Percentiles rank a stretch among this genome's conserved stretches.
Conservation (phyloP, 768 basidiomycete genomes). For the Boletus pseudopeckii region DNA sequence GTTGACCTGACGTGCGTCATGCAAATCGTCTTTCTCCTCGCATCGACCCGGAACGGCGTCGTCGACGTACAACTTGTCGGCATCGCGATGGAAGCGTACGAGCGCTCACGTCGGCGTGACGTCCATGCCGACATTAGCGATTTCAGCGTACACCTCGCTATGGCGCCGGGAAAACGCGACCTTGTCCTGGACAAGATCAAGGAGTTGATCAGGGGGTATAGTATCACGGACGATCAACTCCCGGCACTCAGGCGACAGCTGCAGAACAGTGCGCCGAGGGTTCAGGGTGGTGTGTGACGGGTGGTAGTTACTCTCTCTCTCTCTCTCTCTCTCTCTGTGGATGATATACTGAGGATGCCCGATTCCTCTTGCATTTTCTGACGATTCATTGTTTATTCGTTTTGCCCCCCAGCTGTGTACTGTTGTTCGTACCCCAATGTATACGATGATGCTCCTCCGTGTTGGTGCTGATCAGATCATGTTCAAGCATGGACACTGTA, state of each 20-base stretch:
- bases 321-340: too few relatives aligned
- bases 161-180: background rate
- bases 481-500: too few relatives aligned
- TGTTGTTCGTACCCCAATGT: too few relatives aligned
- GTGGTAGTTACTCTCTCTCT: too few relatives aligned
- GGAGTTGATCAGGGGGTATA: background rate
- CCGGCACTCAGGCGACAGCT: background rate
- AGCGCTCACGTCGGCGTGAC: background rate
- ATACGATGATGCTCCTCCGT: too few relatives aligned
- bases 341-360: too few relatives aligned
- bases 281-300: too few relatives aligned
- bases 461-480: too few relatives aligned
- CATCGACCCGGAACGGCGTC: background rate
- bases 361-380: too few relatives aligned
- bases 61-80: background rate
- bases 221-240: background rate
- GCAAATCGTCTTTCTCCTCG: background rate
- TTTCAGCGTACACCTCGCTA: background rate
- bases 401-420: too few relatives aligned
- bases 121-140: background rate
- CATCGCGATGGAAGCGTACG: background rate
- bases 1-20: constrained; percentile 2
- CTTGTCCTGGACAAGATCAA: background rate
- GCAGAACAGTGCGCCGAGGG: too few relatives aligned
- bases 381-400: too few relatives aligned